Conservation (phyloP, 1,139 yeast species). For the Saccharomycopsis hybrid region DNA sequence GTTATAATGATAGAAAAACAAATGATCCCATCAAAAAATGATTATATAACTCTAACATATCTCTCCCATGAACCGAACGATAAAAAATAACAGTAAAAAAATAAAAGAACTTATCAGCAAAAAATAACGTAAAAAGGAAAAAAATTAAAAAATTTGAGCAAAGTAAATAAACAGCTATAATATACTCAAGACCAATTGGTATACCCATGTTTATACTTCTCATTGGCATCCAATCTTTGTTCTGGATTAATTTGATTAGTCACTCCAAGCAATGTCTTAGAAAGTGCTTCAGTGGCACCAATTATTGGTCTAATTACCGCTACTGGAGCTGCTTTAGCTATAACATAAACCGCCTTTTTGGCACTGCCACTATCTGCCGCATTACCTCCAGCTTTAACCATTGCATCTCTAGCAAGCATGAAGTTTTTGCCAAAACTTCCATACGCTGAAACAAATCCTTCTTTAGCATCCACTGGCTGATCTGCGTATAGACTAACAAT, state of each 20-base stretch:
- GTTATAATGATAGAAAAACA: no score
- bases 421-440: slow-evolving; percentile 65
- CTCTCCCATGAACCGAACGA: no score
- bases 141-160: no score
- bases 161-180: no score
- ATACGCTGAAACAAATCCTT: slow-evolving; percentile 71
- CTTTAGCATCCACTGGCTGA: slow-evolving; percentile 66
- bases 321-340: slow-evolving; percentile 76
- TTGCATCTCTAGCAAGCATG: slow-evolving; percentile 56
- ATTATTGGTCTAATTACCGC: slow-evolving; percentile 79
- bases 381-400: slow-evolving; percentile 53
- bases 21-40: no score
- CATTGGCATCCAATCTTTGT: slow-evolving; percentile 42
- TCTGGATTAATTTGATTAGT: slow-evolving; percentile 74
- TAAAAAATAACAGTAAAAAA: no score
- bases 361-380: slow-evolving; percentile 57
- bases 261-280: slow-evolving; percentile 76
- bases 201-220: slow-evolving; percentile 48
- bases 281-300: slow-evolving; percentile 88
- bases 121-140: no score
- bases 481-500: slow-evolving; percentile 74
- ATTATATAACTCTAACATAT: no score
- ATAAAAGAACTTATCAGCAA: no score
- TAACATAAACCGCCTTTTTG: slow-evolving; percentile 55
- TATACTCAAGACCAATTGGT: no score